A percentile compares a stretch with the other conserved stretches of the same genome.
These are phyloP conservation scores for Pleurozium schreberi DNA, from an alignment of 225 moss, liverwort and hornwort genomes.

Conservation along the genomic window DNA sequence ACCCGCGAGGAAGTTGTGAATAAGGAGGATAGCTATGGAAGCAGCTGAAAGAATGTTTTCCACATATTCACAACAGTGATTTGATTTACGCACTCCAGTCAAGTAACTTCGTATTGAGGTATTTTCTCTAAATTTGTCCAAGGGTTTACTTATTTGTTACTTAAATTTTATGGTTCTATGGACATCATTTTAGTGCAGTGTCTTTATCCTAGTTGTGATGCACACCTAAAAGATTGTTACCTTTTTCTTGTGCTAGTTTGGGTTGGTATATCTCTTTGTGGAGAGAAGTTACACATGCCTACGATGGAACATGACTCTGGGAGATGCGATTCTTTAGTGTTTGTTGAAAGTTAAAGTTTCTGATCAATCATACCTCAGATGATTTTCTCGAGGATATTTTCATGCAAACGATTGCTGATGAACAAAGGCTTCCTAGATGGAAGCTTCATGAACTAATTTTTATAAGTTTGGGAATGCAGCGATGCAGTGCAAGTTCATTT, in stretches of 20 bases:
- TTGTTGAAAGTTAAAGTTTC: neutral
- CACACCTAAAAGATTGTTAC: neutral
- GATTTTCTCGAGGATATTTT: neutral
- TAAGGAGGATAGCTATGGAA: slow-evolving; percentile 4
- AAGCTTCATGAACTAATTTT: neutral
- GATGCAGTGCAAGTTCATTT: slow-evolving; percentile 8
- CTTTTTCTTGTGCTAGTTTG: neutral
- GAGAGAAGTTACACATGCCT: neutral
- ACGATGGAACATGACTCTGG: neutral
- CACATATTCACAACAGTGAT: neutral
- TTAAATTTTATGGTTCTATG: neutral
- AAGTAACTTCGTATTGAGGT: slow-evolving; percentile 20
- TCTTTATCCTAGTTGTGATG: neutral
- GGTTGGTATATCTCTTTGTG: neutral
- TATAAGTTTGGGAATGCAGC: slow-evolving; percentile 1
- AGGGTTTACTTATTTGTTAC: neutral
- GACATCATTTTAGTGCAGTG: neutral
- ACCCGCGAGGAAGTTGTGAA: neutral
- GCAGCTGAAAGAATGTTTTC: slow-evolving; percentile 22
- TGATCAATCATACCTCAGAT: neutral
- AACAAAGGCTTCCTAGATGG: neutral
- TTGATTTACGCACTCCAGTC: slow-evolving; percentile 16
- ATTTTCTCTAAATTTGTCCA: neutral
- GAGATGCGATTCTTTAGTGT: neutral
- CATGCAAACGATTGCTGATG: neutral